A percentile compares a stretch with the other conserved stretches of the same genome.
Evolutionary conservation across 176 grass and related monocot species (phyloP).

Genomic region (Typha latifolia): DNA sequence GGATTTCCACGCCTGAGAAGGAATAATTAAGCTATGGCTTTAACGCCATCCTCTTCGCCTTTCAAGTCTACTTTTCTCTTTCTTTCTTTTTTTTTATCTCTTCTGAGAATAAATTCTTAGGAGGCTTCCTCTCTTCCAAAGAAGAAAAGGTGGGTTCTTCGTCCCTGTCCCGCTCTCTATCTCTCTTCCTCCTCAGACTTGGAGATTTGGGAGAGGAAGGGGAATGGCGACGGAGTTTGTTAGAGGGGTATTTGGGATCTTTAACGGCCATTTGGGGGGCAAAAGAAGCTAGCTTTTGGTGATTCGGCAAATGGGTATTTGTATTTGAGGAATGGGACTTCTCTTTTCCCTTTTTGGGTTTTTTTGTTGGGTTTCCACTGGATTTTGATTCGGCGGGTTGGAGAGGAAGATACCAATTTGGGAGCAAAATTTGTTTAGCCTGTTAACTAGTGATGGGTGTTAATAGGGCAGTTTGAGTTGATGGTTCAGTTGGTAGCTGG

Average conservation of each 20-base stretch:
- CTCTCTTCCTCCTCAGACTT: background rate
- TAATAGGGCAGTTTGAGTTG: conserved; percentile 8
- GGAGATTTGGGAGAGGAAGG: conserved; percentile 2
- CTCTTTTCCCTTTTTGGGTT: conserved; percentile 1
- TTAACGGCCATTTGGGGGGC: background rate
- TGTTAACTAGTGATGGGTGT: background rate
- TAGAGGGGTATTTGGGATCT: background rate
- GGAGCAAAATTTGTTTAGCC: background rate
- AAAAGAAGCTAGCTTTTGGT: conserved; percentile 1
- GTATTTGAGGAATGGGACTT: background rate
- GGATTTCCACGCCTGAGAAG: conserved; percentile 13
- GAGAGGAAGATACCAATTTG: conserved; percentile 1
- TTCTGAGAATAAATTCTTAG: conserved; percentile 20
- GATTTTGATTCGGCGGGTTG: background rate
- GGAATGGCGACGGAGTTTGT: background rate
- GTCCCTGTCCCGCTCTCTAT: background rate
- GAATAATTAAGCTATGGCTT: conserved; percentile 36
- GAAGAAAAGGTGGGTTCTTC: background rate
- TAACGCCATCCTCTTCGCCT: conserved; percentile 14
- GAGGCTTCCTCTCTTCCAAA: conserved; percentile 5
- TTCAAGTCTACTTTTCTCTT: background rate
- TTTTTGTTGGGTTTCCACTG: conserved; percentile 6
- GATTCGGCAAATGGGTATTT: conserved; percentile 10
- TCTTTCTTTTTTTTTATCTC: background rate
- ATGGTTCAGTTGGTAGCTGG: background rate